phyloP scores from a whole-genome alignment of 345 rosid genomes.

The Citrus australasica region DNA sequence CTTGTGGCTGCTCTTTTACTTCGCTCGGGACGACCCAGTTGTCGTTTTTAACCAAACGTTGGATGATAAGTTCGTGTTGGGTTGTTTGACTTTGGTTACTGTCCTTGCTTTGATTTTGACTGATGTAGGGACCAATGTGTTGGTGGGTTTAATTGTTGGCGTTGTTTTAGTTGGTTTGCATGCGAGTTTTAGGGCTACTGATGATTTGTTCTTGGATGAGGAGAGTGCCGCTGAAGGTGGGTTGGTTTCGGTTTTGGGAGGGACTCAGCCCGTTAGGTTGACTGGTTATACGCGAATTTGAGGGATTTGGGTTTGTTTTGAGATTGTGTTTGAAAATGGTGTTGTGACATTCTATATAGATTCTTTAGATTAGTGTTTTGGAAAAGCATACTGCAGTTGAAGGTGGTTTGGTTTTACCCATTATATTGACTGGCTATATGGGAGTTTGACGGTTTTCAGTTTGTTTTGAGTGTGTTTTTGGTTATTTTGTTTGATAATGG shows the following conservation, averaged over 20 bases:
- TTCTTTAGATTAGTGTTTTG: not conserved
- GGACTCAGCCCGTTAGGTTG: slow-evolving; percentile 39
- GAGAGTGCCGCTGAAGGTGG: slow-evolving; percentile 63
- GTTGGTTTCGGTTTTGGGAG: slow-evolving; percentile 49
- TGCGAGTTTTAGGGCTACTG: slow-evolving; percentile 54
- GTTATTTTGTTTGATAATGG: not conserved
- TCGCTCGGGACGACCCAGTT: slow-evolving; percentile 62
- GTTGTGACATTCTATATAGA: too few relatives aligned
- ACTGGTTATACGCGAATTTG: slow-evolving; percentile 56
- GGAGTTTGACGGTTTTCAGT: slow-evolving; percentile 32
- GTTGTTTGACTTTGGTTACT: slow-evolving; percentile 51
- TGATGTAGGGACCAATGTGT: slow-evolving; percentile 67
- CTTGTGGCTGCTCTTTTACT: slow-evolving; percentile 75
- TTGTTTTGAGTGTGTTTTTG: not conserved
- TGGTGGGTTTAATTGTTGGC: slow-evolving; percentile 59
- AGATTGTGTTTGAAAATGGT: not conserved
- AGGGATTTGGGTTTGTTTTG: slow-evolving; percentile 12
- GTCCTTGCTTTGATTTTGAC: slow-evolving; percentile 67
- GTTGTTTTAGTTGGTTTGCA: slow-evolving; percentile 59
- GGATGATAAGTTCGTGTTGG: slow-evolving; percentile 59
- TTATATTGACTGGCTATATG: slow-evolving; percentile 39
- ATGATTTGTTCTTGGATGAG: slow-evolving; percentile 73
- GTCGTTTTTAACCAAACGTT: slow-evolving; percentile 39
- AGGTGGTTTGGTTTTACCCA: slow-evolving; percentile 55
- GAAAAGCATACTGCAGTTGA: slow-evolving; percentile 40